These are phyloP conservation scores for Sclerotinia sclerotiorum DNA, from an alignment of 2,329 filamentous ascomycete species.

Conservation along the genomic window DNA sequence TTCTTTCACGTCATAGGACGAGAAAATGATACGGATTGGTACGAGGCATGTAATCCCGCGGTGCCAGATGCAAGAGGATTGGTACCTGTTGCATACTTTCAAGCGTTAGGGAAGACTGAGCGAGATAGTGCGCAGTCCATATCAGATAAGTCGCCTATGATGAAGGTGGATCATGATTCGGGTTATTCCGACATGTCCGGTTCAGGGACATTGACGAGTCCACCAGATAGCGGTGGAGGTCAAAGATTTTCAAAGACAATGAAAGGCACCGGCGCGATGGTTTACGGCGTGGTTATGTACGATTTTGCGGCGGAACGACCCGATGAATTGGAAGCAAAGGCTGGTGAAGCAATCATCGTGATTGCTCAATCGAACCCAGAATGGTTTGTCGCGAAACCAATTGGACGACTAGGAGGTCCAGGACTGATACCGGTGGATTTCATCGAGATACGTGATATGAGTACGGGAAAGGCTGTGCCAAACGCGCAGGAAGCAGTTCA, in stretches of 20 bases:
- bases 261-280: constrained; percentile 77
- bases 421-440: constrained; percentile 96
- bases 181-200: constrained; percentile 69
- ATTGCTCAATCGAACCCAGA: constrained; percentile 98
- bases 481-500: constrained; percentile 84
- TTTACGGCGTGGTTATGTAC: constrained; percentile 96
- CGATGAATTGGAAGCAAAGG: constrained; percentile 94
- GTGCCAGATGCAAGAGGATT: constrained; percentile 84
- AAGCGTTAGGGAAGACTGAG: constrained; percentile 87
- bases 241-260: constrained; percentile 44
- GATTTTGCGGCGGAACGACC: constrained; percentile 92
- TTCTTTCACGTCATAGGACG: constrained; percentile 98
- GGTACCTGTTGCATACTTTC: constrained; percentile 92
- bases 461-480: constrained; percentile 74
- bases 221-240: constrained; percentile 37
- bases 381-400: constrained; percentile 99
- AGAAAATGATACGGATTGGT: constrained; percentile 94
- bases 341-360: constrained; percentile 94
- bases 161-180: constrained; percentile 78
- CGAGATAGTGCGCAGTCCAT: constrained; percentile 70
- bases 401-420: constrained; percentile 90
- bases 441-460: constrained; percentile 94
- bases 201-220: constrained; percentile 38
- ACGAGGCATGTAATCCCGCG: constrained; percentile 95
- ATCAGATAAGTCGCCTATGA: constrained; percentile 56